Evolutionary conservation across 1,139 yeast genomes (phyloP), one percentile per base, ranked within the genome.

Genomic region (Debaryomyces robertsiae): DNA sequence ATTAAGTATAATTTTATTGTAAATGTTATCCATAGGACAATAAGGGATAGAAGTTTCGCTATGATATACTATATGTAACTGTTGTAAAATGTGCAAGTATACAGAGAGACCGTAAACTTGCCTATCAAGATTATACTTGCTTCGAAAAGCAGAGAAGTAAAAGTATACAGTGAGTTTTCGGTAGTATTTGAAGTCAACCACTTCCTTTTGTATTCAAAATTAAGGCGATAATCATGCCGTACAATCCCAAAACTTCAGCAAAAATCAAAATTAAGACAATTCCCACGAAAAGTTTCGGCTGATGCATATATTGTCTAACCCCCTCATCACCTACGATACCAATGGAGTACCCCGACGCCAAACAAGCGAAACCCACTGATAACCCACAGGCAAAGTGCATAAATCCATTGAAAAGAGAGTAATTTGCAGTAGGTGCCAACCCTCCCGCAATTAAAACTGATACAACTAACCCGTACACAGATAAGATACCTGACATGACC

Each of bases 241-340:
- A 93, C 56, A 93, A 80, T 63, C 98, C 98, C 70, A 93, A 83
- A 50, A 93, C 98, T 79, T 93, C 98, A 52, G 98, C 97, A 71
- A 93, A 93, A 87, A 93, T 93, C 67, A 93, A 84, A 61, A 93
- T 93, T 71, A 86, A 81, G 63, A 91, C 91, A 87, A 93, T 93
- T 61, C 98, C 98, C 48, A 93, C 98, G 67, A 93, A 93, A 58
- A 93, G 79, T 73, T 96, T 83, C 54, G 97, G 97, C 69, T 93
- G 98, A 64, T 89, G 95, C 67, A 95, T 89, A 56, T 86, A 84
- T 66, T 94, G 95, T 74, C 98, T 86, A 42, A 93, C 98, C 70
- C 98, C 98, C 49, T 94, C 98, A 65, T 93, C 98, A 60, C 98
- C 98, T 49, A 93, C 98, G 52, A 93, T 88, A 61, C 98, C 98